phyloP scores from a whole-genome alignment of 2,329 filamentous ascomycete species.

The Penicillium capsulatum region DNA sequence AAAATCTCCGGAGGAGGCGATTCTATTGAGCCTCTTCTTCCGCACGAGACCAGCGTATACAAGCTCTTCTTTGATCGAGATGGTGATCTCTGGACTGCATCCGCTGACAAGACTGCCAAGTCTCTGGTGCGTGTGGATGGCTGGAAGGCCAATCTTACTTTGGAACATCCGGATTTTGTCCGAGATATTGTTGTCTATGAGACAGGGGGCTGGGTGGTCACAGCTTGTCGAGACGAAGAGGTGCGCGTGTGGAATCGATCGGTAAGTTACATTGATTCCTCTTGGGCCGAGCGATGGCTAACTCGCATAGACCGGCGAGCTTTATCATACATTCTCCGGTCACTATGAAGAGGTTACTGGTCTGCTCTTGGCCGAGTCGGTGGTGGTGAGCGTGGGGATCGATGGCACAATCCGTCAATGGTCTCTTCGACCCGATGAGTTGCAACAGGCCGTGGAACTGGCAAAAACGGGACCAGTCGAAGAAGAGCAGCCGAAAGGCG shows the following conservation, averaged over 20 bases:
- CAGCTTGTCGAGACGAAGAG: constrained; percentile 86
- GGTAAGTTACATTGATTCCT: constrained; percentile 28
- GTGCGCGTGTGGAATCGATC: constrained; percentile 80
- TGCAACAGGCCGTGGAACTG: constrained; percentile 56
- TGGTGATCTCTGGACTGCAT: constrained; percentile 85
- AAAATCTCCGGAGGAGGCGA: constrained; percentile 29
- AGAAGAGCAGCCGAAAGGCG: constrained; percentile 44
- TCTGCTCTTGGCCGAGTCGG: constrained; percentile 58
- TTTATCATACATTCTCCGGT: constrained; percentile 70
- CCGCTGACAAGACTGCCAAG: constrained; percentile 82
- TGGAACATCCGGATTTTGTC: constrained; percentile 85
- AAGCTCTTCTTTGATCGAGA: constrained; percentile 68
- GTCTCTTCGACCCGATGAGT: constrained; percentile 62
- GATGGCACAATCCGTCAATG: constrained; percentile 85
- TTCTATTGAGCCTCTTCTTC: constrained; percentile 61
- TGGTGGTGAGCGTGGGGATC: constrained; percentile 76
- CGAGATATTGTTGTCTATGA: constrained; percentile 68
- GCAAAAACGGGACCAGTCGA: constrained; percentile 43
- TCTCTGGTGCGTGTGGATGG: constrained; percentile 65
- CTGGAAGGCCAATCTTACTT: constrained; percentile 67
- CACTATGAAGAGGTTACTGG: constrained; percentile 94
- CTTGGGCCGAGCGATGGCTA: neutral
- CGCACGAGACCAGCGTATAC: constrained; percentile 90
- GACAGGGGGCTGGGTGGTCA: constrained; percentile 73
- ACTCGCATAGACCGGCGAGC: constrained; percentile 58